Base-by-base conservation (phyloP, 1,284 basidiomycete genomes). In the Boletus holoroseus region DNA sequence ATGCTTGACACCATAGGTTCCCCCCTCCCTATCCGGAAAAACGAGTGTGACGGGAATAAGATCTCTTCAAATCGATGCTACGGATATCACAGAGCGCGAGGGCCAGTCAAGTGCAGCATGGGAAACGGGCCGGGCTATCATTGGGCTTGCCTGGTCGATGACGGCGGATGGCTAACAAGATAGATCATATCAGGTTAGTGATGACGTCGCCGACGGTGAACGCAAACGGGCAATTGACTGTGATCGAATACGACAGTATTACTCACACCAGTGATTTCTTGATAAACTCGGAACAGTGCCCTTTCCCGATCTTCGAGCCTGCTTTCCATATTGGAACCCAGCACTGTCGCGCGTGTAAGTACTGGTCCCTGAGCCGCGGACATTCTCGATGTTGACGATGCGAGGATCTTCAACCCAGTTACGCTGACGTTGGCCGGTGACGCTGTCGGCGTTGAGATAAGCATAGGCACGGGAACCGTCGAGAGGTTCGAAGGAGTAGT, bases 181-280 rank as follows among this genome's bases (percentile, higher is more conserved):
- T 5, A 24, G 43, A 18, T n/a, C n/a, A 18, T 7, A 24, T 13
- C 16, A 18, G 15, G 24, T 40, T 12, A 31, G 11, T 22, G 27
- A 22, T 38, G 18, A 41, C 39, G 11, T 44, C n/a, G 7, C 24
- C 12, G 22, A 18, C 5, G 26, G 44, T n/a, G 9, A 45, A 28
- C 22, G 41, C 2, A 46, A 27, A 15, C 12, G 24, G 16, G n/a
- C 7, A 44, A 44, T 22, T 18, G 40, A 44, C n/a, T 44, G 43
- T 26, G 39, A n/a, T n/a, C 18, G 20, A 49, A 28, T 5, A 24
- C 15, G 20, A 40, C 73, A 13, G 73, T 72, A 32, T 69, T 66
- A 42, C 67, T 74, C 1, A 76, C 76, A 12, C 77, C 76, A 1
- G 76, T 77, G 12, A 75, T 51, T 72, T 61, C 69, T 79, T 81